Evolutionary conservation across 768 basidiomycete genomes (phyloP).

Genomic region (Amanita jacksonii): DNA sequence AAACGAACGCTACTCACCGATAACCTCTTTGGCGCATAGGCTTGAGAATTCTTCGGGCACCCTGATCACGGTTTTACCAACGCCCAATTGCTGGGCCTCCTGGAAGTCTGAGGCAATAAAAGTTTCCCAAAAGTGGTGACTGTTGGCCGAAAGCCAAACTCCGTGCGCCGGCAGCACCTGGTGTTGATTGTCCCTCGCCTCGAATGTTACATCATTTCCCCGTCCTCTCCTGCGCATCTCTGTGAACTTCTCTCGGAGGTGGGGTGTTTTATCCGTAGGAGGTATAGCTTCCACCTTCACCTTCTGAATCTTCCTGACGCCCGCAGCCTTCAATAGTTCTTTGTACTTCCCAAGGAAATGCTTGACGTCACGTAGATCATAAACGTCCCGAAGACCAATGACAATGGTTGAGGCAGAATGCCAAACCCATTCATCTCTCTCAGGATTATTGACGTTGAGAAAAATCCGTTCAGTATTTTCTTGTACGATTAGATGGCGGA

Average conservation of each 20-base stretch:
- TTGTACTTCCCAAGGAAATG: conserved; percentile 25
- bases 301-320: conserved; percentile 18
- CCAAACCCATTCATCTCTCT: conserved; percentile 29
- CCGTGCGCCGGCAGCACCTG: conserved; percentile 29
- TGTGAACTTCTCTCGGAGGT: conserved; percentile 22
- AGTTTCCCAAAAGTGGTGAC: conserved; percentile 20
- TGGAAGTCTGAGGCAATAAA: conserved; percentile 19
- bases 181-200: conserved; percentile 12
- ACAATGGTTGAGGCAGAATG: conserved; percentile 28
- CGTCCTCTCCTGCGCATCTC: conserved; percentile 21
- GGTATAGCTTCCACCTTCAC: conserved; percentile 9
- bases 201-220: conserved; percentile 30
- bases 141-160: conserved; percentile 26
- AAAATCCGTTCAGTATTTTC: conserved; percentile 24
- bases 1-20: neutral
- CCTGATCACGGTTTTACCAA: conserved; percentile 11
- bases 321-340: conserved; percentile 23
- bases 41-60: conserved; percentile 5
- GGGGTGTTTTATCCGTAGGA: conserved; percentile 10
- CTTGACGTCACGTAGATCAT: conserved; percentile 21
- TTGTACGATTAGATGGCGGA: conserved; percentile 11
- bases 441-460: conserved; percentile 36
- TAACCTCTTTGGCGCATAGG: conserved; percentile 15
- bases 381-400: conserved; percentile 24
- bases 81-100: neutral